Evolutionary conservation across 1,139 yeast genomes (phyloP), one percentile per base, ranked within the genome.

Genomic region (Meyerozyma smithsonii): DNA sequence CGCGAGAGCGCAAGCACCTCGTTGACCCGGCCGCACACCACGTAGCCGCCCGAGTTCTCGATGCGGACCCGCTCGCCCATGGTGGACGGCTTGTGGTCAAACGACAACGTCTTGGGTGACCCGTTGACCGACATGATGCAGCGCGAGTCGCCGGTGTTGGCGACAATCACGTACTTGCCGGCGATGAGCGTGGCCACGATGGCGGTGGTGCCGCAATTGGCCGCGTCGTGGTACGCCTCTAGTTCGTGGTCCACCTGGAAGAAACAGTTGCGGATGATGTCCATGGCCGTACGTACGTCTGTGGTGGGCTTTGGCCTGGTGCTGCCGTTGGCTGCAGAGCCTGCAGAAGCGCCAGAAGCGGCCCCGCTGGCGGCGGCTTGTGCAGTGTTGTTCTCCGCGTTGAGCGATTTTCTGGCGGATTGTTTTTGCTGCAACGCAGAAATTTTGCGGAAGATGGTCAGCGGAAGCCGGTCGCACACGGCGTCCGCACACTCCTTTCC

Each of bases 121-220:
- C 82, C 81, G 39, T 64, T 55, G 24, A 69, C 54, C 2, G 85
- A 77, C 39, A 81, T 49, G 4, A 84, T 74, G 46, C 86, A 74
- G 45, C 94, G 66, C 4, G 89, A 81, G 58, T 84, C 94, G 2
- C 94, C 94, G 3, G 86, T 72, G 46, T 84, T 84, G 12, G 86
- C 84, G 15, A 79, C 82, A 15, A 76, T 61, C 5, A 76, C 54
- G 46, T 70, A 78, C 20, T 61, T 56, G 35, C 72, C 68, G 39
- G 77, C 69, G 14, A 84, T 58, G 2, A 84, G 59, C 0, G 77
- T 56, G 2, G 79, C 66, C 4, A 82, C 67, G 1, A 81, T 76
- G 0, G 83, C 88, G 0, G 92, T 84, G 2, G 87, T 74, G 1
- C 94, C 94, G 48, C 85, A 77, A 44, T 76, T 72, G 45, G 60